phyloP scores from a whole-genome alignment of 1,139 yeast species.

The Pichiaceae sp. region DNA sequence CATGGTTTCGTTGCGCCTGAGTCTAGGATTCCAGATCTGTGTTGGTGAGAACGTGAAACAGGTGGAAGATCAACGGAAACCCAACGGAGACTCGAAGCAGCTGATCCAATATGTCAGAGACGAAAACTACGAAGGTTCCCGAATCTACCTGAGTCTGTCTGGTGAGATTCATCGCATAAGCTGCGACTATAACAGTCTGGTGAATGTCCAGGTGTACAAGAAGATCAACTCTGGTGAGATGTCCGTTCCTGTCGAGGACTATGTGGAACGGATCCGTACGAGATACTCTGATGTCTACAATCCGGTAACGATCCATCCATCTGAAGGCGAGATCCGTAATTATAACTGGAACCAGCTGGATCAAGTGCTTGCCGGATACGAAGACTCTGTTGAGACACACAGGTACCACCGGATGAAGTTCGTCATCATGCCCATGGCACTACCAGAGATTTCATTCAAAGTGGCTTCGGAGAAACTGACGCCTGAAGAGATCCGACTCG shows the following conservation, averaged over 20 bases:
- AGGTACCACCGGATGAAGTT: constrained; percentile 67
- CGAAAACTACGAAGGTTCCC: constrained; percentile 42
- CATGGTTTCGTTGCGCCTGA: constrained; percentile 76
- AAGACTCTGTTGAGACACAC: constrained; percentile 52
- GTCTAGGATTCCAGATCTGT: constrained; percentile 87
- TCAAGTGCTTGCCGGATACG: constrained; percentile 84
- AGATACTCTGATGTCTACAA: constrained; percentile 64
- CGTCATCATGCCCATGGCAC: constrained; percentile 70
- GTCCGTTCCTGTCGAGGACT: constrained; percentile 22
- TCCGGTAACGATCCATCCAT: constrained; percentile 49
- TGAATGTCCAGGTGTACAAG: constrained; percentile 69
- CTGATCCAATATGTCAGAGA: constrained; percentile 36
- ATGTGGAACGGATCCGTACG: constrained; percentile 61
- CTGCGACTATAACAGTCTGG: constrained; percentile 58
- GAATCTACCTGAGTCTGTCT: constrained; percentile 67
- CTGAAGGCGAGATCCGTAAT: constrained; percentile 41
- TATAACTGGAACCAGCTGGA: constrained; percentile 91
- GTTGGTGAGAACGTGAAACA: constrained; percentile 57
- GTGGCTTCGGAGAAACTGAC: constrained; percentile 50
- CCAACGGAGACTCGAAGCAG: constrained; percentile 46
- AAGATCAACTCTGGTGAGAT: constrained; percentile 18
- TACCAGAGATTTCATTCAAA: constrained; percentile 47
- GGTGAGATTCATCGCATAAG: constrained; percentile 80
- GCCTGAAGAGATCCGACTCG: constrained; percentile 79
- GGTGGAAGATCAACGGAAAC: constrained; percentile 54